Conservation (phyloP, 768 basidiomycete genomes). For the Tubosaeta sp. region DNA sequence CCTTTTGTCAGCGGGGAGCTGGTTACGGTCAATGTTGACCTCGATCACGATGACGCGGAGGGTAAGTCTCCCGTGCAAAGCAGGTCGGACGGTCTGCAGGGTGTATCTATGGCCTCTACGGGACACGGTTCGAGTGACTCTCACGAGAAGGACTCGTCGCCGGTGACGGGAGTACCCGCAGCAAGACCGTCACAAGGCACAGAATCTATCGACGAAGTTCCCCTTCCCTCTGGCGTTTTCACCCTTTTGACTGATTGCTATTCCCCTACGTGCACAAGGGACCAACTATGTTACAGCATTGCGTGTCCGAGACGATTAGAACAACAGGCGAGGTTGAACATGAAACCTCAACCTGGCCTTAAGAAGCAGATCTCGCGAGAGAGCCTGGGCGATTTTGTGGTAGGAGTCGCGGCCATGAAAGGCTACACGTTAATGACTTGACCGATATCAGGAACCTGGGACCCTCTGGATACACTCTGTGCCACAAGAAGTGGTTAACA, state of each 20-base stretch:
- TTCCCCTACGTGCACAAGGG: conserved; percentile 93
- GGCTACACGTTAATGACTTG: conserved; percentile 5
- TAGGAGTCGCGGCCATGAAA: conserved; percentile 28
- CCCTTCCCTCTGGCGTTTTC: conserved; percentile 90
- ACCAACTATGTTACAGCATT: conserved; percentile 95
- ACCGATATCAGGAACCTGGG: conserved; percentile 59
- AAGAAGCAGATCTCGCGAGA: conserved; percentile 80
- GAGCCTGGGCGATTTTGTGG: conserved; percentile 75
- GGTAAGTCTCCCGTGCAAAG: conserved; percentile 24
- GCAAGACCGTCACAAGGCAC: conserved; percentile 36
- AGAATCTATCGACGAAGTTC: conserved; percentile 53
- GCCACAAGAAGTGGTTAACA: conserved; percentile 88
- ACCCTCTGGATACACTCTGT: conserved; percentile 96
- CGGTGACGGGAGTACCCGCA: conserved; percentile 17
- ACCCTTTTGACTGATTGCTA: conserved; percentile 97
- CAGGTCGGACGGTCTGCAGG: conserved; percentile 17
- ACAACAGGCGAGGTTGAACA: conserved; percentile 90
- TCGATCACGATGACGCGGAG: conserved; percentile 34
- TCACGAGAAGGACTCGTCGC: conserved; percentile 33
- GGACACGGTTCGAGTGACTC: conserved; percentile 35
- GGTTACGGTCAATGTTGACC: conserved; percentile 31
- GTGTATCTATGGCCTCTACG: conserved; percentile 21
- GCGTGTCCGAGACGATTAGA: conserved; percentile 92
- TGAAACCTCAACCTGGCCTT: conserved; percentile 89
- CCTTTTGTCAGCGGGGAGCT: conserved; percentile 82